Evolutionary conservation across 768 basidiomycete species (phyloP).

Genomic region (Fibroporia radiculosa): DNA sequence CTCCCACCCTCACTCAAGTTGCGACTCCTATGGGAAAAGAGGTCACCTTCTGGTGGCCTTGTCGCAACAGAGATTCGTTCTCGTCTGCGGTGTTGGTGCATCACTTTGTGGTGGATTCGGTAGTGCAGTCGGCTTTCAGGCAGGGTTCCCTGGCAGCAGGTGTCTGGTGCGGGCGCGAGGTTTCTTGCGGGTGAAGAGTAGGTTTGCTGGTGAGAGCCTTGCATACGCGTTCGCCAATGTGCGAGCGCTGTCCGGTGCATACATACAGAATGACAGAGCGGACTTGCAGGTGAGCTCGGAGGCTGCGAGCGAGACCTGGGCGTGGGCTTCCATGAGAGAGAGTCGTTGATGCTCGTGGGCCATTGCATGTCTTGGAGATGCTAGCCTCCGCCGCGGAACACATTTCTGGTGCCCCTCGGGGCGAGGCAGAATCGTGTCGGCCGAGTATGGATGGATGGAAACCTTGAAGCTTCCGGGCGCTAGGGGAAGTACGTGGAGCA

Average conservation of each 20-base stretch:
- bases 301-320: constrained; percentile 14
- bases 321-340: constrained; percentile 11
- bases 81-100: constrained; percentile 32
- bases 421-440: neutral
- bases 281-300: constrained; percentile 3
- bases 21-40: constrained; percentile 32
- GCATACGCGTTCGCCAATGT: neutral
- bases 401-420: constrained; percentile 1
- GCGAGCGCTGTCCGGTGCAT: constrained; percentile 9
- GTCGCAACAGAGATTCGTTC: constrained; percentile 51
- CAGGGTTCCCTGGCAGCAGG: constrained; percentile 7
- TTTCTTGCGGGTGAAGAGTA: constrained; percentile 9
- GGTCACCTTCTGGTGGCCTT: constrained; percentile 12
- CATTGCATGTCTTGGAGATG: constrained; percentile 7
- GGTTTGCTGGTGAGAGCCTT: constrained; percentile 13
- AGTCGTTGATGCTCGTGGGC: neutral
- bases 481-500: constrained; percentile 8
- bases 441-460: constrained; percentile 6
- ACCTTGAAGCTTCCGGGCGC: constrained; percentile 13
- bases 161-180: constrained; percentile 5
- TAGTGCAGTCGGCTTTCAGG: constrained; percentile 19
- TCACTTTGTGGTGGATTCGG: constrained; percentile 9
- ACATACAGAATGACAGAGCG: constrained; percentile 14
- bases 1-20: constrained; percentile 27
- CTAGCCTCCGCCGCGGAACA: constrained; percentile 14